A percentile compares a stretch with the other conserved stretches of the same genome.
These are phyloP conservation scores for Chrysosporium keratinophilum DNA, from an alignment of 2,329 filamentous ascomycete species.

Conservation along the genomic window DNA sequence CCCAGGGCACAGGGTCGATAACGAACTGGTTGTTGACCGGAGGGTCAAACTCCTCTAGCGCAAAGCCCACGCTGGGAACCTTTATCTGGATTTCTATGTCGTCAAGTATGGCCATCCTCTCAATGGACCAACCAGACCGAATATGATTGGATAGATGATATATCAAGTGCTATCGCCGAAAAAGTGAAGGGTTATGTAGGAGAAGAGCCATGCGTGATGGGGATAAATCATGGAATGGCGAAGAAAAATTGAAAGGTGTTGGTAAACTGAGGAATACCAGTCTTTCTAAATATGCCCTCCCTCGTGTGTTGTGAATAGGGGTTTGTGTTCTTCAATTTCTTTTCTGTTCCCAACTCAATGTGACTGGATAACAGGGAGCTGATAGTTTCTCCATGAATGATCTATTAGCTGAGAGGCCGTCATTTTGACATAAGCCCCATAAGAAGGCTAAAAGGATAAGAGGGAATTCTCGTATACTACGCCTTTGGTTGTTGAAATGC, in stretches of 20 bases:
- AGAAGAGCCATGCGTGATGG: background rate
- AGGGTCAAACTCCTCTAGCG: background rate
- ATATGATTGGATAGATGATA: too few species aligned
- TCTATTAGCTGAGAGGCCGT: background rate
- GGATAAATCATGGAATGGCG: background rate
- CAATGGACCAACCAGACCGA: background rate
- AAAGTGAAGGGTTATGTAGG: background rate
- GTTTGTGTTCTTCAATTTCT: background rate
- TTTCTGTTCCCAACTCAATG: background rate
- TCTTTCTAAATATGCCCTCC: background rate
- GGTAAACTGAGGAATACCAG: background rate
- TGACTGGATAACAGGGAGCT: background rate
- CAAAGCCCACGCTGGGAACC: background rate
- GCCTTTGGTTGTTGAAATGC: background rate
- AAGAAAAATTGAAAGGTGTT: background rate
- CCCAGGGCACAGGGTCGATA: conserved; percentile 1
- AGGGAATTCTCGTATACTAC: background rate
- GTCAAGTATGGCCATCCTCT: conserved; percentile 9
- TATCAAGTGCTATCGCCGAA: background rate
- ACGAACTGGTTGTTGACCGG: background rate
- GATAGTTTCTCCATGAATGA: background rate
- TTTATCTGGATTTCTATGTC: conserved; percentile 8
- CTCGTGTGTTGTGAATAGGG: background rate
- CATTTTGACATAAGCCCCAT: background rate
- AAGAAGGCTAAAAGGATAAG: background rate